Evolutionary conservation across 495 filamentous ascomycete species (phyloP), one percentile per base, ranked within the genome.

Genomic region (Aspergillus avenaceus): DNA sequence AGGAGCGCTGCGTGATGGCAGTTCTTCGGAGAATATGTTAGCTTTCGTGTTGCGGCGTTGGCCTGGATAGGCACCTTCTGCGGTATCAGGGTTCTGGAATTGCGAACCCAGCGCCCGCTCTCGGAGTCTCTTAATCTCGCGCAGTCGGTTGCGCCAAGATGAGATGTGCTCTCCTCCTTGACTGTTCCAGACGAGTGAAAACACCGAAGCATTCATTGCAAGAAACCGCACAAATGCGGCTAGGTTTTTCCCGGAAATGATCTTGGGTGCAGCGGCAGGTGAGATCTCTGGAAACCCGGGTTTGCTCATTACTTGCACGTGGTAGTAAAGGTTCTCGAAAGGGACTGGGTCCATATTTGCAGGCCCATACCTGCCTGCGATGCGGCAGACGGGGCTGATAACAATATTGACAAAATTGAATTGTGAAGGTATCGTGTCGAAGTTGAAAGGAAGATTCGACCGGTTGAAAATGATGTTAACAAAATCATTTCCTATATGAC

Each of bases 391-490:
- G 0, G 95, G 95, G 2, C 87, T 88, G 61, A 99, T 90, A 55
- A 97, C 84, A 54, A 99, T 97, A 68, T 96, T 89, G 67, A 97
- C 89, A 54, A 84, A 93, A 64, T 96, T 96, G 74, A 97, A 95
- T 54, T 89, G 85, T 0, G 88, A 91, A 0, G 89, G 89, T 52
- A 99, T 91, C 4, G 90, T 96, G 65, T 96, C 83, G 59, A 96
- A 95, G 47, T 81, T 76, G 74, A 95, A 97, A 0, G 88, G 84
- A 22, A 81, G 61, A 21, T 95, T 92, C 13, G 91, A 96, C 50
- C 93, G 87, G 63, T 99, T 99, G 73, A 91, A 99, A 42, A 99
- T 84, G 57, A 99, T 95, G 58, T 95, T 97, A 55, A 99, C 95
- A 59, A 86, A 95, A 70, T 99, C 95, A 60, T 99, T 99, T 32